These are phyloP conservation scores for Chaetomium strumarium DNA, from an alignment of 2,329 filamentous ascomycete genomes.

Conservation along the genomic window DNA sequence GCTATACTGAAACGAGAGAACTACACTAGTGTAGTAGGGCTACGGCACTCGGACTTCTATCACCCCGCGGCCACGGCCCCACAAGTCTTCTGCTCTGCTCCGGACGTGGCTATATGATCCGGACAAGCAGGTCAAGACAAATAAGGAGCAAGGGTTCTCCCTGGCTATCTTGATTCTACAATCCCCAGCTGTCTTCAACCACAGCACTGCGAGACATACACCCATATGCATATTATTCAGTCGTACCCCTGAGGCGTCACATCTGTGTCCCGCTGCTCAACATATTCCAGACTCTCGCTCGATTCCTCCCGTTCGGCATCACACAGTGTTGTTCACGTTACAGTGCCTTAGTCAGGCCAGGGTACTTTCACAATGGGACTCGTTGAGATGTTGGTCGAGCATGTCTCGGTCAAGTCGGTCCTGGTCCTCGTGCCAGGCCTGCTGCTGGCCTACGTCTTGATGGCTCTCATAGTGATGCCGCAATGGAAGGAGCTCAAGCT, in stretches of 20 bases:
- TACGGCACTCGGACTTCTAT: neutral
- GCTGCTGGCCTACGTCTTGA: conserved; percentile 32
- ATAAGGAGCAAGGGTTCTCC: conserved; percentile 2
- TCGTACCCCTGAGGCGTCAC: neutral
- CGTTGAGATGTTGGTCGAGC: conserved; percentile 42
- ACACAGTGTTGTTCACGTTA: neutral
- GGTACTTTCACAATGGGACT: conserved; percentile 38
- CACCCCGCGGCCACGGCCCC: neutral
- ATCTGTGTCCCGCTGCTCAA: conserved; percentile 1
- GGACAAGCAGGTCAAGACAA: neutral
- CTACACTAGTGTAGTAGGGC: too few relatives aligned
- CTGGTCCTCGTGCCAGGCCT: conserved; percentile 33
- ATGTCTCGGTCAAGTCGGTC: conserved; percentile 38
- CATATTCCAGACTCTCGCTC: neutral
- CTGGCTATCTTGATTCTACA: neutral
- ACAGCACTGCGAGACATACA: neutral
- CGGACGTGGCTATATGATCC: neutral
- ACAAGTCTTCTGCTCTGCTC: too few relatives aligned
- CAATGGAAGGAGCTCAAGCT: conserved; percentile 41
- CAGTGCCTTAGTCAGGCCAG: neutral
- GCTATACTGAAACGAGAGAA: too few relatives aligned
- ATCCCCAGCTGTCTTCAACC: too few relatives aligned
- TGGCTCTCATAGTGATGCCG: conserved; percentile 31
- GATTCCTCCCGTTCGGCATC: neutral
- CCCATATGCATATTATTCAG: neutral